These are phyloP conservation scores for Spiraea crenata DNA, from an alignment of 331 rosid species.

Conservation along the genomic window DNA sequence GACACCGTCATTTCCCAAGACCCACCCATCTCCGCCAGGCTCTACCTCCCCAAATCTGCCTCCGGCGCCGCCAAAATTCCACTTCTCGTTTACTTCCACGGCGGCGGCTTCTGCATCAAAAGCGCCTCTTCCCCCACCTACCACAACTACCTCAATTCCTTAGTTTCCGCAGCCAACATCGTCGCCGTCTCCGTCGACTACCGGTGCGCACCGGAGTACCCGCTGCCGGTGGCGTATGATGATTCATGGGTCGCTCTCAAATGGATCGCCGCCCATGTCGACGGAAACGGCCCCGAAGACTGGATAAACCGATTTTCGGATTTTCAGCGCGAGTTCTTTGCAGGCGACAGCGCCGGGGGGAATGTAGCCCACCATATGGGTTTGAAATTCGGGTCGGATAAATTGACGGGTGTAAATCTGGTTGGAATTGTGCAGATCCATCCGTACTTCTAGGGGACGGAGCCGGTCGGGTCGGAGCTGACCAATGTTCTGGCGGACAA, in stretches of 20 bases:
- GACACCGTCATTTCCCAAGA: conserved; percentile 24
- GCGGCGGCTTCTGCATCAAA: conserved; percentile 26
- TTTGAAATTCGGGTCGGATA: not conserved
- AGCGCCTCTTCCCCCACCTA: conserved; percentile 13
- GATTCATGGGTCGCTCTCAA: conserved; percentile 18
- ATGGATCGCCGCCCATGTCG: conserved; percentile 27
- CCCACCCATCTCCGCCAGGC: conserved; percentile 21
- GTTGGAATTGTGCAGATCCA: conserved; percentile 24
- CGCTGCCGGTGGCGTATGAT: conserved; percentile 19
- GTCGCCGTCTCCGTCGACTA: conserved; percentile 24
- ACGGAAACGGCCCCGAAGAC: conserved; percentile 9
- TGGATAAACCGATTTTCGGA: conserved; percentile 23
- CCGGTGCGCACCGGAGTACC: conserved; percentile 30
- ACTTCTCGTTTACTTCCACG: conserved; percentile 28
- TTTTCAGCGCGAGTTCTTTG: conserved; percentile 19
- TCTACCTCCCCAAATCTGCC: conserved; percentile 16
- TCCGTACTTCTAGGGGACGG: conserved; percentile 23
- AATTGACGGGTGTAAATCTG: not conserved
- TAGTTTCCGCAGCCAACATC: conserved; percentile 8
- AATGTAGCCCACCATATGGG: conserved; percentile 23
- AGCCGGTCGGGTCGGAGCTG: not conserved
- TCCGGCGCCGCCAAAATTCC: conserved; percentile 14
- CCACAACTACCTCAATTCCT: conserved; percentile 6
- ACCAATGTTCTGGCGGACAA: rapidly evolving
- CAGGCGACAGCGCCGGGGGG: conserved; percentile 35